Evolutionary conservation across 371 early-diverging fungal genomes (phyloP).

Genomic region (Basidiobolus meristosporus): DNA sequence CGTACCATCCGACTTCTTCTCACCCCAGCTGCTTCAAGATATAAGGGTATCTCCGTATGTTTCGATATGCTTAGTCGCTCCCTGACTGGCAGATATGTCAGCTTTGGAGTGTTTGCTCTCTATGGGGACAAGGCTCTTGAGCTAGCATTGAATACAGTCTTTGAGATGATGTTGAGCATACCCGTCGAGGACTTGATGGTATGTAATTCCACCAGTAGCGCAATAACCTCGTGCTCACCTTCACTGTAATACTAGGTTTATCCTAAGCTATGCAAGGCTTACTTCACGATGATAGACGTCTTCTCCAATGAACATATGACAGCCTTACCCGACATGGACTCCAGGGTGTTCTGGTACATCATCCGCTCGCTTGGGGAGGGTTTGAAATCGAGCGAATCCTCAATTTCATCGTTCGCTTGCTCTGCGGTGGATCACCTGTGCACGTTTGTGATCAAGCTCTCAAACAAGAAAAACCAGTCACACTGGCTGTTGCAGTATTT

Average conservation of each 20-base stretch:
- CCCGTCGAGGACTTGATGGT: constrained; percentile 58
- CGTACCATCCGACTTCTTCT: no score
- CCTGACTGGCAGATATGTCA: constrained; percentile 66
- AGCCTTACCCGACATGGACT: constrained; percentile 25
- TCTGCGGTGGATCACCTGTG: constrained; percentile 48
- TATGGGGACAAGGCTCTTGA: constrained; percentile 76
- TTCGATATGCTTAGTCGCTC: constrained; percentile 46
- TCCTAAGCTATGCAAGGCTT: constrained; percentile 36
- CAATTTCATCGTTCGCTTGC: constrained; percentile 47
- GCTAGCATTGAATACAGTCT: constrained; percentile 37
- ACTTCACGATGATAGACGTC: constrained; percentile 35
- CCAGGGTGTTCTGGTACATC: constrained; percentile 27
- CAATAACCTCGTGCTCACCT: neutral
- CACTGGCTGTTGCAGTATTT: constrained; percentile 35
- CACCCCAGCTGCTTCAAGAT: constrained; percentile 18
- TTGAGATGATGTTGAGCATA: constrained; percentile 46
- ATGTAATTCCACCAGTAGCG: constrained; percentile 6
- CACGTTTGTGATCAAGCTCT: constrained; percentile 46
- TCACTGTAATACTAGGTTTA: constrained; percentile 18
- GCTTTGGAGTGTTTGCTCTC: constrained; percentile 81
- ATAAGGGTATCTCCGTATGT: constrained; percentile 62
- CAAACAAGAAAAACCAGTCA: constrained; percentile 15
- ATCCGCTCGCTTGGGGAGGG: constrained; percentile 39
- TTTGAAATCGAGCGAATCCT: constrained; percentile 11
- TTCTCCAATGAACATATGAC: constrained; percentile 43